Conservation (phyloP, 2,329 filamentous ascomycete species). For the Salinomyces thailandicus region DNA sequence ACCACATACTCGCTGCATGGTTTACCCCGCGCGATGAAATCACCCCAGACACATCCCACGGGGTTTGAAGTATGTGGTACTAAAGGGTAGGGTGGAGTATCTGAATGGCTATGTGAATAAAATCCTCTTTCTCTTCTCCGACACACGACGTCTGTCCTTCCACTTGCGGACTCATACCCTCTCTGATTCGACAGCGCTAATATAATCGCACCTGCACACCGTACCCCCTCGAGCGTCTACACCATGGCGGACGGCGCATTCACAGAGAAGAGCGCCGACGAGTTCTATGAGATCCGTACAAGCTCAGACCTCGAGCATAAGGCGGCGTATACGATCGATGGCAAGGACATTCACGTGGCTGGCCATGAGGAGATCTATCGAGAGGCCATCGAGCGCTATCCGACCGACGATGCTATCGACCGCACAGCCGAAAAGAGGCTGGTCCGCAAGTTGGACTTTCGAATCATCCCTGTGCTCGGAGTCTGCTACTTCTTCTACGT, state of each 20-base stretch:
- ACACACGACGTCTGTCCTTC: no score
- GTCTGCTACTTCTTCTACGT: slow-evolving; percentile 28
- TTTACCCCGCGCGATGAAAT: no score
- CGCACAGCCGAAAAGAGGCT: background rate
- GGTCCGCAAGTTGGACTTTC: slow-evolving; percentile 34
- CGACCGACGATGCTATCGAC: background rate
- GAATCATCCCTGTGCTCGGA: slow-evolving; percentile 44
- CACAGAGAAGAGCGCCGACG: background rate
- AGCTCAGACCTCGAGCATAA: background rate
- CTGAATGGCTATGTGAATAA: no score
- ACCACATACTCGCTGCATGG: no score
- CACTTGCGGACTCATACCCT: no score
- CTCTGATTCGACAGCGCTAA: no score
- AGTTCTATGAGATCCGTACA: background rate
- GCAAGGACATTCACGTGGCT: background rate
- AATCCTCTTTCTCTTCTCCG: no score
- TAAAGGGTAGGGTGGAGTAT: no score
- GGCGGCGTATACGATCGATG: background rate
- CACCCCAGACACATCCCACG: no score
- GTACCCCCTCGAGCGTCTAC: no score
- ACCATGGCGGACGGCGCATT: background rate
- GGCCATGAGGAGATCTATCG: background rate
- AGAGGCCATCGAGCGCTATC: background rate
- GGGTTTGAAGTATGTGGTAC: no score
- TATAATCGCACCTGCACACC: no score